Percentiles rank a stretch among this genome's conserved stretches.
Evolutionary conservation across 768 basidiomycete species (phyloP).

Genomic region (Cystobasidium onofrii): DNA sequence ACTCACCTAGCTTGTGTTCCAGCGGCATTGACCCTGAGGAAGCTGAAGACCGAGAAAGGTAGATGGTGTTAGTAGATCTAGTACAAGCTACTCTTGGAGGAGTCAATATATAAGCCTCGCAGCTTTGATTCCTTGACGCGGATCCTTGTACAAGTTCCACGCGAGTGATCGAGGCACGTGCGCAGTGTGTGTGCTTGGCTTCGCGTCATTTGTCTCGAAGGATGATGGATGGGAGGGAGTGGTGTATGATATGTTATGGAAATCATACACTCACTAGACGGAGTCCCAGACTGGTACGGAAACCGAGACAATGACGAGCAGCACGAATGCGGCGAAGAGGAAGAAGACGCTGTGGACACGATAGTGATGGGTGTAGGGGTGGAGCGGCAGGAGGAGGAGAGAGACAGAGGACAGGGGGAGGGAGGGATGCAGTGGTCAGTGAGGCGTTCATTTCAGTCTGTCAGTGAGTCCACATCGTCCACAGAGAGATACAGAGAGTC

Average conservation of each 20-base stretch:
- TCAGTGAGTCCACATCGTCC: not conserved
- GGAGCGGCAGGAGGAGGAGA: not conserved
- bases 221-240: not conserved
- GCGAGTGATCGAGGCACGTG: not conserved
- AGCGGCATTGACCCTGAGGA: not conserved
- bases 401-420: not conserved
- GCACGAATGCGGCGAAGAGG: conserved; percentile 26
- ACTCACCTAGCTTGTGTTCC: not conserved
- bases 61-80: not conserved
- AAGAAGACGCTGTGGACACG: conserved; percentile 32
- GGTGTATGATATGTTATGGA: not conserved
- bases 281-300: not conserved
- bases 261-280: not conserved
- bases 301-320: conserved; percentile 1
- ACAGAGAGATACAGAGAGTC: no score
- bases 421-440: not conserved
- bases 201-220: no score
- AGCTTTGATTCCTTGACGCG: no score
- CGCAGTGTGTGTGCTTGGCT: not conserved
- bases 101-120: not conserved
- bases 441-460: no score
- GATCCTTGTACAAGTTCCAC: not conserved
- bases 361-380: not conserved
- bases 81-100: no score
- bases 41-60: not conserved